A percentile compares a stretch with the other conserved stretches of the same genome.
These are phyloP conservation scores for Eruca vesicaria DNA, from an alignment of 441 rosid genomes.

Conservation along the genomic window DNA sequence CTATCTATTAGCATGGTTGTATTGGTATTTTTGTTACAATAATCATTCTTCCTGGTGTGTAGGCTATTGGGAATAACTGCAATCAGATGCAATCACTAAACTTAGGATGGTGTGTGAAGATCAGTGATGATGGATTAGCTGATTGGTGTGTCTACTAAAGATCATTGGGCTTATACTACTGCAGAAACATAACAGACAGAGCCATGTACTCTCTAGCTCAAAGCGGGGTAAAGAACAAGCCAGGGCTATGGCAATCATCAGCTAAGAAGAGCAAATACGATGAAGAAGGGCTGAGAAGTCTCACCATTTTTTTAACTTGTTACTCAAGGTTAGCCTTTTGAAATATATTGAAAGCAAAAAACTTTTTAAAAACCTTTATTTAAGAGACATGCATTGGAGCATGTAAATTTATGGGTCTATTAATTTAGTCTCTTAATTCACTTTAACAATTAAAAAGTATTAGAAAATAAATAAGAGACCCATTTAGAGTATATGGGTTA, in stretches of 20 bases:
- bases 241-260: conserved; percentile 49
- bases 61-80: conserved; percentile 91
- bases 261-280: conserved; percentile 44
- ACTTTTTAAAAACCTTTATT: no score
- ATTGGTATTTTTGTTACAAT: no score
- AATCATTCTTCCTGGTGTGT: background rate
- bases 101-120: conserved; percentile 95
- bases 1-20: background rate
- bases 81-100: conserved; percentile 65
- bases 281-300: conserved; percentile 80
- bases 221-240: conserved; percentile 65
- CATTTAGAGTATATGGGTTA: no score
- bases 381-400: no score
- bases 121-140: conserved; percentile 83
- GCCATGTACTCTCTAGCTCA: conserved; percentile 81
- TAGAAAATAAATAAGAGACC: no score
- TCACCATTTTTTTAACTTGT: no score
- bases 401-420: no score
- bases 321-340: no score
- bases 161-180: conserved; percentile 83
- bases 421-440: no score
- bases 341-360: no score
- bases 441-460: no score
- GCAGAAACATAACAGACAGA: no score
- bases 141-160: conserved; percentile 67